Conservation (phyloP, 2,329 filamentous ascomycete species). For the Trichoderma gracile region DNA sequence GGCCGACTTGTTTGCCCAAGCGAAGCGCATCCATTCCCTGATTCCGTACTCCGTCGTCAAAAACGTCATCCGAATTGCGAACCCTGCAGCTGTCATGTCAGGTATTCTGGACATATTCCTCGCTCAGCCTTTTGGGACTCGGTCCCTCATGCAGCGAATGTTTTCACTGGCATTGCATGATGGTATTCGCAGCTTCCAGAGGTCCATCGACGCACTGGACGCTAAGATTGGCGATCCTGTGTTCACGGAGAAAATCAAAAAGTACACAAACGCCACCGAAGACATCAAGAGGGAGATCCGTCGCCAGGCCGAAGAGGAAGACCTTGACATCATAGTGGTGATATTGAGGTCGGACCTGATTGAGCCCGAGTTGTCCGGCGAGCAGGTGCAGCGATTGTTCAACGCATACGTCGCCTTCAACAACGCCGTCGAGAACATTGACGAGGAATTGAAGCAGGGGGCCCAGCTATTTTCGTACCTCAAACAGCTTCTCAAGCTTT, state of each 20-base stretch:
- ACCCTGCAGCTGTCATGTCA: conserved; percentile 96
- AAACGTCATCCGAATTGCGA: conserved; percentile 94
- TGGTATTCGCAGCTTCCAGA: conserved; percentile 83
- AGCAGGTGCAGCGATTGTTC: conserved; percentile 81
- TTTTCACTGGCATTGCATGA: conserved; percentile 91
- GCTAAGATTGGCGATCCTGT: conserved; percentile 78
- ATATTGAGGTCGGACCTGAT: conserved; percentile 79
- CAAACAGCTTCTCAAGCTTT: conserved; percentile 91
- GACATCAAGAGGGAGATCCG: conserved; percentile 72
- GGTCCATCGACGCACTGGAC: conserved; percentile 76
- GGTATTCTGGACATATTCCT: conserved; percentile 92
- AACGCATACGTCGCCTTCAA: conserved; percentile 98
- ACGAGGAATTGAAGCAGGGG: conserved; percentile 84
- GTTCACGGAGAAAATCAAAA: conserved; percentile 77
- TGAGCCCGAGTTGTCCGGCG: conserved; percentile 66
- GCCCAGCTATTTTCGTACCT: conserved; percentile 91
- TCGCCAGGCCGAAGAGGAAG: conserved; percentile 69
- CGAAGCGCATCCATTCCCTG: conserved; percentile 89
- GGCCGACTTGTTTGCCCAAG: conserved; percentile 90
- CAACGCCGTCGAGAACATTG: conserved; percentile 82
- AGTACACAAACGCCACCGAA: conserved; percentile 75
- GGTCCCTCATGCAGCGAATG: conserved; percentile 89
- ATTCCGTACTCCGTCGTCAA: conserved; percentile 93
- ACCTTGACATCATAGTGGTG: conserved; percentile 81
- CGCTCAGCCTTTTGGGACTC: conserved; percentile 87